phyloP scores from a whole-genome alignment of 2,329 filamentous ascomycete species.

The Pseudopithomyces chartarum region DNA sequence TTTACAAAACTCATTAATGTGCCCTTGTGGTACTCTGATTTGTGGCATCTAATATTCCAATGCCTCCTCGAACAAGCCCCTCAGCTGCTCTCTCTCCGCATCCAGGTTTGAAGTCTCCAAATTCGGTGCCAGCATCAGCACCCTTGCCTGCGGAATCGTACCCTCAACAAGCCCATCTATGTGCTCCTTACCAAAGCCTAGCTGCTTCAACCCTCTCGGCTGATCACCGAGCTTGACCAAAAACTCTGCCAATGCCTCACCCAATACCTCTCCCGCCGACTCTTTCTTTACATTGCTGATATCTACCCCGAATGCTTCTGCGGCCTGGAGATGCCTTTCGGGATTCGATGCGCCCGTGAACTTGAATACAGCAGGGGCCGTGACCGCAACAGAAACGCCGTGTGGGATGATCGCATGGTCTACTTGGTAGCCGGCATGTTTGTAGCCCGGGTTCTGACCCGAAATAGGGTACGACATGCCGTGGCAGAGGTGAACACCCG shows the following conservation, averaged over 20 bases:
- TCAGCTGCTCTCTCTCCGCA: constrained; percentile 55
- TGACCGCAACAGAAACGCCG: constrained; percentile 92
- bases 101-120: constrained; percentile 58
- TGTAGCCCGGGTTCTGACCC: constrained; percentile 90
- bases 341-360: constrained; percentile 93
- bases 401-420: constrained; percentile 84
- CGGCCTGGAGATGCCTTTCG: constrained; percentile 85
- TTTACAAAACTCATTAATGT: background rate
- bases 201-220: constrained; percentile 78
- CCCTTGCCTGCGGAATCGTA: constrained; percentile 88
- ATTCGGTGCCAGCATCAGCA: constrained; percentile 88
- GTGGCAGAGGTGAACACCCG: constrained; percentile 87
- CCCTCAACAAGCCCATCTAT: constrained; percentile 88
- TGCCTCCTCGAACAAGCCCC: constrained; percentile 54
- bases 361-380: constrained; percentile 88
- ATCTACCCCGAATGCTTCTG: constrained; percentile 90
- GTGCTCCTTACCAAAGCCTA: constrained; percentile 79
- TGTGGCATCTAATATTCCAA: constrained; percentile 42
- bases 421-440: constrained; percentile 84
- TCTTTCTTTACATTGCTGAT: constrained; percentile 85
- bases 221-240: constrained; percentile 85
- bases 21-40: background rate
- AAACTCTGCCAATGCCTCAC: constrained; percentile 82
- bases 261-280: constrained; percentile 85
- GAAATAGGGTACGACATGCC: constrained; percentile 98